These are phyloP conservation scores for Schwanniomyces vanrijiae DNA, from an alignment of 805 yeast genomes.

Conservation along the genomic window DNA sequence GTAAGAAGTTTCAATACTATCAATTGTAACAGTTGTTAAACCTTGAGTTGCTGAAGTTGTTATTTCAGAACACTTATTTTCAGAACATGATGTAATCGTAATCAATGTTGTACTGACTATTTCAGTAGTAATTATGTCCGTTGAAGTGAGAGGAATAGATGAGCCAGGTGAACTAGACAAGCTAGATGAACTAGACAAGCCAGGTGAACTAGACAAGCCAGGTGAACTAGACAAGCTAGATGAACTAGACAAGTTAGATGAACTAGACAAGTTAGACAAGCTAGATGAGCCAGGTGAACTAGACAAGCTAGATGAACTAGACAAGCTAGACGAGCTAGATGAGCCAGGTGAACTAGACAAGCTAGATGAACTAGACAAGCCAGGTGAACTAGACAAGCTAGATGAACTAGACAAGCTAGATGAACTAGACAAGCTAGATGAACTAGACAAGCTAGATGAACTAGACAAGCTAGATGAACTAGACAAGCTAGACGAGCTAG, in stretches of 20 bases:
- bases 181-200: neutral
- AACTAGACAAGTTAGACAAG: too few relatives aligned
- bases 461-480: too few relatives aligned
- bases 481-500: too few relatives aligned
- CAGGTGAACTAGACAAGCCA: too few relatives aligned
- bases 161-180: neutral
- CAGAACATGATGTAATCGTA: conserved; percentile 27
- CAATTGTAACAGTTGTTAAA: conserved; percentile 14
- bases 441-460: too few relatives aligned
- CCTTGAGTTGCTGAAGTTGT: conserved; percentile 11
- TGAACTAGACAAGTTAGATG: too few relatives aligned
- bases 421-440: too few relatives aligned
- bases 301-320: too few relatives aligned
- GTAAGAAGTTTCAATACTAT: conserved; percentile 7
- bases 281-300: too few relatives aligned
- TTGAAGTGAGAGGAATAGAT: neutral
- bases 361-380: neutral
- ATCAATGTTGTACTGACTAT: conserved; percentile 15
- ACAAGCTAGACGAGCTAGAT: too few relatives aligned
- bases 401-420: too few relatives aligned
- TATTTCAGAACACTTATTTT: conserved; percentile 17
- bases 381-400: neutral
- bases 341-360: neutral
- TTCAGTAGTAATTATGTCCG: neutral
- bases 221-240: too few relatives aligned